These are phyloP conservation scores for Candida khao-thaluensis DNA, from an alignment of 805 yeast genomes.

Conservation along the genomic window DNA sequence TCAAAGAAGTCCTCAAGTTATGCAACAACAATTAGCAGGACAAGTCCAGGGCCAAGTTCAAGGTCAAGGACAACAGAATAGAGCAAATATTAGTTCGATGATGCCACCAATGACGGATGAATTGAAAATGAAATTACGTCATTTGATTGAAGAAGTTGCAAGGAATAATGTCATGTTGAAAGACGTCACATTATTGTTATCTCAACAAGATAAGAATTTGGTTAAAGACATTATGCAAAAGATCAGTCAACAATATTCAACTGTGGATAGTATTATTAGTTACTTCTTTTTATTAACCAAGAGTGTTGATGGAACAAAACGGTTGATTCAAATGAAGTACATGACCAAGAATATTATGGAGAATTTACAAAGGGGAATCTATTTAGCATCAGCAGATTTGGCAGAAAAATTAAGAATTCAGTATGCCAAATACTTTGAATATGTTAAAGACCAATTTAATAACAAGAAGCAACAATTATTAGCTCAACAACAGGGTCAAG, in stretches of 20 bases:
- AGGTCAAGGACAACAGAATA: background rate
- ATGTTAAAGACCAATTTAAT: conserved; percentile 62
- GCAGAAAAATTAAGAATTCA: conserved; percentile 69
- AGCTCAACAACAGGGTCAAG: conserved; percentile 26
- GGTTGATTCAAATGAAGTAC: conserved; percentile 73
- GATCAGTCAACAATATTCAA: conserved; percentile 58
- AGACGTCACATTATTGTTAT: conserved; percentile 60
- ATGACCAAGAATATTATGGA: conserved; percentile 78
- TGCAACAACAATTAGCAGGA: conserved; percentile 3
- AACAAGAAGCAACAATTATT: conserved; percentile 37
- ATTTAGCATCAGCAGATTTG: conserved; percentile 69
- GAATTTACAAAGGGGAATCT: conserved; percentile 60
- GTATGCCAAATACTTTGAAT: conserved; percentile 70
- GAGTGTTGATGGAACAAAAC: conserved; percentile 70
- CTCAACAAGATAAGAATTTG: conserved; percentile 61
- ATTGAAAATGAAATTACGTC: conserved; percentile 59
- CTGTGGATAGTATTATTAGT: conserved; percentile 75
- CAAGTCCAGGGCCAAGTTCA: background rate
- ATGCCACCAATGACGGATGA: conserved; percentile 52
- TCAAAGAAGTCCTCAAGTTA: conserved; percentile 11
- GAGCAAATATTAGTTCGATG: conserved; percentile 12
- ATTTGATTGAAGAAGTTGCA: conserved; percentile 67
- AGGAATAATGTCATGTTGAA: conserved; percentile 63
- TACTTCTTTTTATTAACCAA: conserved; percentile 75
- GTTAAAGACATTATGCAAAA: conserved; percentile 55